phyloP scores from a whole-genome alignment of 2,329 filamentous ascomycete species.

The Talaromyces sp. region DNA sequence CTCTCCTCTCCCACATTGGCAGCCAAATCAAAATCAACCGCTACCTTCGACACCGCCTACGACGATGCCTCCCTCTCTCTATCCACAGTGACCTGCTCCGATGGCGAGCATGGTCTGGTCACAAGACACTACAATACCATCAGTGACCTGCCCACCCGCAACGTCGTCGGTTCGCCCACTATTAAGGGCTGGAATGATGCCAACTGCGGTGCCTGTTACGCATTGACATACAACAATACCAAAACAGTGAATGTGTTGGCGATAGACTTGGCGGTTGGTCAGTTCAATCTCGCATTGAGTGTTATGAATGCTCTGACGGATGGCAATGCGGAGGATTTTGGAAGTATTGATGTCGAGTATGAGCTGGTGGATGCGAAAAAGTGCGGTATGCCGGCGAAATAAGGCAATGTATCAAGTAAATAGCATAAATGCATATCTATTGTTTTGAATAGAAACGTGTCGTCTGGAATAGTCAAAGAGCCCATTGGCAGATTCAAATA shows the following conservation, averaged over 20 bases:
- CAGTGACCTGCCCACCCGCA: slow-evolving; percentile 2
- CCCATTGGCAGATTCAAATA: background rate
- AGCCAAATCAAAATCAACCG: background rate
- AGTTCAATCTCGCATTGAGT: slow-evolving; percentile 8
- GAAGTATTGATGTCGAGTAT: slow-evolving; percentile 7
- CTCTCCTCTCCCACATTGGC: background rate
- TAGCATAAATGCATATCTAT: background rate
- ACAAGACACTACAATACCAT: slow-evolving; percentile 8
- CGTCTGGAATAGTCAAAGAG: background rate
- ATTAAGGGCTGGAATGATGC: slow-evolving; percentile 9
- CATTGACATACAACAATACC: slow-evolving; percentile 4
- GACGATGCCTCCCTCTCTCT: slow-evolving; percentile 6
- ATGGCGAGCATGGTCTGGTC: slow-evolving; percentile 10
- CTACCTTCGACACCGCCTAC: slow-evolving; percentile 9
- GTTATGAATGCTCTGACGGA: slow-evolving; percentile 7
- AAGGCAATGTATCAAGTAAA: background rate
- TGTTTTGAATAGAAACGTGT: background rate
- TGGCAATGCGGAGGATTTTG: slow-evolving; percentile 8
- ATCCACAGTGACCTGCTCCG: slow-evolving; percentile 8
- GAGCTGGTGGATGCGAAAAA: slow-evolving; percentile 2
- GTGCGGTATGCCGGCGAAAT: slow-evolving; percentile 6
- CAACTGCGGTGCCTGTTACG: slow-evolving; percentile 11
- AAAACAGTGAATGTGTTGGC: slow-evolving; percentile 9
- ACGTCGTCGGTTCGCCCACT: slow-evolving; percentile 8
- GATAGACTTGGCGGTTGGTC: slow-evolving; percentile 3